Base-by-base conservation (phyloP, 2,329 filamentous ascomycete species). In the Xylaria sp. region DNA sequence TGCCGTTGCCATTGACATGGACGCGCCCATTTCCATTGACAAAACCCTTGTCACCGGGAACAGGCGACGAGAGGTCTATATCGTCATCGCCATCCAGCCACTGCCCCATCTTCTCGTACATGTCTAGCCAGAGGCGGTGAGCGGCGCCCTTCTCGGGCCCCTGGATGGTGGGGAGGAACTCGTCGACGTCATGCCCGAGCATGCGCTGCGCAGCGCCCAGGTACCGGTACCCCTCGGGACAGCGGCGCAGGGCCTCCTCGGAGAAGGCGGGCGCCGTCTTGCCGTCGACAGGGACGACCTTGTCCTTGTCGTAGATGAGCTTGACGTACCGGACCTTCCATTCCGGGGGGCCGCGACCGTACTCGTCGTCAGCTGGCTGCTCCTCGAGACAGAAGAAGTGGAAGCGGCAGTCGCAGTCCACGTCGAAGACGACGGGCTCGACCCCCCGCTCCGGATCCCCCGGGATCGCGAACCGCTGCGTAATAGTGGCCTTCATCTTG, bases 401-500 rank as follows among this genome's bases (percentile, higher is more conserved):
- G 76, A 85, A 85, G 28, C 81, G 82, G 69, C 80, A 82, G 76
- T 85, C 83, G 74, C 84, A 85, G 77, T 86, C 84, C 59, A 85
- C 81, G 69, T 86, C 83, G 70, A 80, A 83, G 68, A 80, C 76
- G 65, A 78, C 68, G 56, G 78, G 78, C 55, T 77, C 74, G 64
- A 76, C 56, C 20, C 70, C 75, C 30, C 59, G 60, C 41, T 65
- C 62, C 23, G 62, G n/a, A n/a, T 69, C 65, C 1, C 63, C 70
- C 12, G 67, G 64, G 30, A 74, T 72, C 20, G 58, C 72, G 76
- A 86, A 85, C 43, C 84, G 82, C 73, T 86, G 84, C 4, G 83
- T 85, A 76, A 85, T 86, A 62, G 84, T 86, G 9, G 83, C 83
- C 79, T 85, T 85, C 83, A 85, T 85, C 78, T 85, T 85, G 70